Evolutionary conservation across 2,329 filamentous ascomycete species (phyloP).

Genomic region (Trematosphaeria pertusa): DNA sequence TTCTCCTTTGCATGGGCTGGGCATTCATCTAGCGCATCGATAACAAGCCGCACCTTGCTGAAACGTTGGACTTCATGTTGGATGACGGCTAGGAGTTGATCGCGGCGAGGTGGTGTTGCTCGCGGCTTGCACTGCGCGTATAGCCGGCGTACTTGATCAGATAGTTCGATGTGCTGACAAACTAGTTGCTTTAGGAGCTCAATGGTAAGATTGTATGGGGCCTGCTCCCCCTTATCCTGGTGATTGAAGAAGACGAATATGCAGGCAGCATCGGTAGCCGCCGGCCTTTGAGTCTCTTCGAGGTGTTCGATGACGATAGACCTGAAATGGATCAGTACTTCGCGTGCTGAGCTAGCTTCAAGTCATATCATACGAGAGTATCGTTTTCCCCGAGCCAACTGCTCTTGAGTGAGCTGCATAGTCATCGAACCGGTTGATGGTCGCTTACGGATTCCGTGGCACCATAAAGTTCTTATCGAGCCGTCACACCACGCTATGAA

Average conservation of each 20-base stretch:
- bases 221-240: not conserved
- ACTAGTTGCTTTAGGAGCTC: slow-evolving; percentile 5
- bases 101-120: not conserved
- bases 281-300: too few relatives aligned
- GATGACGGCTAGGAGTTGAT: not conserved
- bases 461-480: too few relatives aligned
- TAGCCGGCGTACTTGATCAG: not conserved
- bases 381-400: too few relatives aligned
- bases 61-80: slow-evolving; percentile 1
- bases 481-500: too few relatives aligned
- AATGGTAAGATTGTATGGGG: slow-evolving; percentile 1
- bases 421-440: too few relatives aligned
- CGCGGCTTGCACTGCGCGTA: not conserved
- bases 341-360: too few relatives aligned
- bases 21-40: slow-evolving; percentile 7
- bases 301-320: slow-evolving; percentile 8
- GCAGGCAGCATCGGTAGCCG: not conserved
- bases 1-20: slow-evolving; percentile 1
- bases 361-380: too few relatives aligned
- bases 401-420: too few relatives aligned
- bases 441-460: too few relatives aligned
- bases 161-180: not conserved
- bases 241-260: slow-evolving; percentile 7
- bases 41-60: slow-evolving; percentile 1
- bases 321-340: not conserved